Base-by-base conservation (phyloP, 805 yeast species). In the Wickerhamia fluorescens region DNA sequence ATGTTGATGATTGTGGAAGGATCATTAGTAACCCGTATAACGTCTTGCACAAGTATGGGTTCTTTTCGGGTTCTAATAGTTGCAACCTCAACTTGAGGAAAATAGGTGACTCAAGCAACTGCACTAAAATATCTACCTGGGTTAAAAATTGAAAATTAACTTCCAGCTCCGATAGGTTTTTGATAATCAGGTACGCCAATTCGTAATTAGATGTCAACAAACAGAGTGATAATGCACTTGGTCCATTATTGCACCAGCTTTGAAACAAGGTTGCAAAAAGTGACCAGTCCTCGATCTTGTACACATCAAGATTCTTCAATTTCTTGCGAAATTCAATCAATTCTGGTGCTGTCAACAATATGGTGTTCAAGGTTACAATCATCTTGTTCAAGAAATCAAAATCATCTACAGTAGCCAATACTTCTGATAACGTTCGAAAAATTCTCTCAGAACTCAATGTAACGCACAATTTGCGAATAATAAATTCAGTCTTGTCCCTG, bases 11-110 rank as follows among this genome's bases (percentile, higher is more conserved):
- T 51, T 92, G 98, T 0, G 98, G 98, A 28, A 92, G 56, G 4
- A 92, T 67, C 98, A 92, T 92, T 35, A 92, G 61, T 17, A 92
- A 70, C 2, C 97, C 98, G 51, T 86, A 92, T 17, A 92, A 67
- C 30, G 95, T 83, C 49, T 86, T 85, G 65, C 80, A 84, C 19
- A 92, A 58, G 45, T 71, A 82, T 1, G 94, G 94, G 48, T 82
- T 71, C 38, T 71, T 73, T 27, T 78, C 84, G 1, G 96, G 96
- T 46, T 85, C 94, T 26, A 92, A 60, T n/a, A 92, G 61, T 53
- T 89, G 96, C 31, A 92, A 61, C 34, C 98, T 71, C 38, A 88
- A 66, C 43, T 82, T 77, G 12, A 94, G 79, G 53, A 92, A 88
- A 2, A 87, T 88, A 1, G 96, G 97, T 2, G 94, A 80, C 53